Base-by-base conservation (phyloP, 2,329 filamentous ascomycete genomes). In the Penicillium sp. region DNA sequence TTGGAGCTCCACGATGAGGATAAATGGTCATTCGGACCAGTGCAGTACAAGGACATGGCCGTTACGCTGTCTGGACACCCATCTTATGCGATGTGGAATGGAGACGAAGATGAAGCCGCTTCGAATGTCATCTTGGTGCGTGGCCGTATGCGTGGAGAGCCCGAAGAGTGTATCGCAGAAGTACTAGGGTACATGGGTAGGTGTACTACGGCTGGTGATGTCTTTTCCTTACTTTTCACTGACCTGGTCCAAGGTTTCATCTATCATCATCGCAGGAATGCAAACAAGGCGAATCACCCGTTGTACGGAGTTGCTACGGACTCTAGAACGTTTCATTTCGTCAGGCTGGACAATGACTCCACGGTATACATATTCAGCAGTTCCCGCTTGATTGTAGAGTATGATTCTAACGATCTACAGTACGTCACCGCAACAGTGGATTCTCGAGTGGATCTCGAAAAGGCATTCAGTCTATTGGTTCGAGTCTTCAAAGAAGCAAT, bases 171-270 rank as follows among this genome's bases (percentile, higher is more conserved):
- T 36, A 43, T 49, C 34, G 4, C 9, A n/a, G 47, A 49, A 49
- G 47, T 43, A 49, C 39, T 49, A 34, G 47, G 47, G 43, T 49
- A 49, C 11, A n/a, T 49, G 14, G 47, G 39, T 49, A 16, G 34
- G 47, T 49, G 16, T 34, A 3, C 3, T 43, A 14, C 18, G 43
- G 9, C 18, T 13, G 18, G 18, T 18, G 18, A 49, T 18, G 16
- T 22, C 11, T 42, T 4, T n/a, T 49, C 4, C 13, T 49, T 2
- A 21, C 11, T 49, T 9, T 29, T 43, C 22, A 4, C 16, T 49
- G 18, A 49, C 13, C 34, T 43, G 29, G 47, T 43, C 29, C 9
- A 49, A 49, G 47, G 18, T 43, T 49, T 49, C 39, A 9, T 49
- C 11, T 43, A 49, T 34, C 29, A 49, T 27, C 29, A 49, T 36